phyloP scores from a whole-genome alignment of 2,329 filamentous ascomycete genomes.

The Aspergillus floridensis region DNA sequence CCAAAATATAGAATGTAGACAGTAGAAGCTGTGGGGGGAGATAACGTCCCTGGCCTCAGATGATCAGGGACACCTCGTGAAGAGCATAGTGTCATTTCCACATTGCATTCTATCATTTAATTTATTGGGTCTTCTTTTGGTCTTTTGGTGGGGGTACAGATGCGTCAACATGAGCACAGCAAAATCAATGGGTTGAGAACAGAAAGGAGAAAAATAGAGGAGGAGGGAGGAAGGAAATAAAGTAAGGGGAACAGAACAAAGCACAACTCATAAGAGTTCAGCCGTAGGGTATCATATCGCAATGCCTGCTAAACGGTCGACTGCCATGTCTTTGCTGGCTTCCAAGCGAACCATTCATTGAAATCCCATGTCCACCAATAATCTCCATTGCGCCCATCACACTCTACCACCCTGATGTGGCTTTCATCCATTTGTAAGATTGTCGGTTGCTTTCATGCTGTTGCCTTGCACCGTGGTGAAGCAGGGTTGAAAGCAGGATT shows the following conservation, averaged over 20 bases:
- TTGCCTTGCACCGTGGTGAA: background rate
- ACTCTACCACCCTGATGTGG: background rate
- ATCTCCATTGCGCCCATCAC: background rate
- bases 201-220: background rate
- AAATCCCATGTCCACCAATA: background rate
- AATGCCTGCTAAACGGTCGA: slow-evolving; percentile 43
- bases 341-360: background rate
- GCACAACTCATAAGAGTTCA: slow-evolving; percentile 32
- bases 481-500: background rate
- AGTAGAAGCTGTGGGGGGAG: too few species aligned
- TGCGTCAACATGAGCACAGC: background rate
- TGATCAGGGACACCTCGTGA: background rate
- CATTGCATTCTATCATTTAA: background rate
- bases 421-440: background rate
- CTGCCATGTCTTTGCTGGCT: slow-evolving; percentile 27
- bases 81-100: background rate
- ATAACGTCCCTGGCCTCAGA: too few species aligned
- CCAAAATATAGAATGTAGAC: too few species aligned
- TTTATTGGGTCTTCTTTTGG: background rate
- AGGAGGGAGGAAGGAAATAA: too few species aligned
- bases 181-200: background rate
- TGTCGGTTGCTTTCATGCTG: background rate
- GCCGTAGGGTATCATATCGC: slow-evolving; percentile 45
- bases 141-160: background rate
- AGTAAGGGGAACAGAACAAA: slow-evolving; percentile 4